Evolutionary conservation across 106 monocot species (phyloP).

Genomic region (Dendrobium nobile): DNA sequence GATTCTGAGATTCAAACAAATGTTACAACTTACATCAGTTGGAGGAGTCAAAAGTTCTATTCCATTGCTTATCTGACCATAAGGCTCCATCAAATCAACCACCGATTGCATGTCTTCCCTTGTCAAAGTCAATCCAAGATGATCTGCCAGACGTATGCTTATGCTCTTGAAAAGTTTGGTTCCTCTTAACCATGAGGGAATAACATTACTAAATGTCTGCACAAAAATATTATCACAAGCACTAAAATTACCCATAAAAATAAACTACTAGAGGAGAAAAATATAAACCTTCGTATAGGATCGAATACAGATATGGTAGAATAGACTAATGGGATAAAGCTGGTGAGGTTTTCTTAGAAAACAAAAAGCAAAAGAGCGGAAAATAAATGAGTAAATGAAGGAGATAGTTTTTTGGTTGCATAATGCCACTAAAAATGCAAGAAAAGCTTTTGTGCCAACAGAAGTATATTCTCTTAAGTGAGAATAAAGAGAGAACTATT

Average conservation of each 20-base stretch:
- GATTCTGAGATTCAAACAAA: not conserved
- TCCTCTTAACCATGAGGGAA: slow-evolving; percentile 61
- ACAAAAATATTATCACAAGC: slow-evolving; percentile 7
- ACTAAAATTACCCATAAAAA: not conserved
- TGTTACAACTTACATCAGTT: slow-evolving; percentile 53
- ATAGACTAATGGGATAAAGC: not conserved
- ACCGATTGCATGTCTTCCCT: slow-evolving; percentile 75
- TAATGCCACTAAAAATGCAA: not conserved
- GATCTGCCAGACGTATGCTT: slow-evolving; percentile 49
- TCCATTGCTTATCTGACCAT: slow-evolving; percentile 87
- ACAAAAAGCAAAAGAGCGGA: not conserved
- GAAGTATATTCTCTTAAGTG: not conserved
- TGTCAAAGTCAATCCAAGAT: slow-evolving; percentile 66
- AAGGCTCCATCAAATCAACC: slow-evolving; percentile 87
- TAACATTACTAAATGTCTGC: slow-evolving; percentile 44
- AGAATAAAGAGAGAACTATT: not conserved
- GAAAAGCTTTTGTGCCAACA: not conserved
- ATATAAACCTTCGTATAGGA: not conserved
- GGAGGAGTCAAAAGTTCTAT: slow-evolving; percentile 73
- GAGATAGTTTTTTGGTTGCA: not conserved
- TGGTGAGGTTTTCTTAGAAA: not conserved
- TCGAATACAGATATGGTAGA: not conserved
- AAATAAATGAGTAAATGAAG: not conserved
- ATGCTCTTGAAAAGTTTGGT: slow-evolving; percentile 38
- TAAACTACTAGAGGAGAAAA: not conserved